Evolutionary conservation across 257 asterid species (phyloP).

Genomic region (Coffea eugenioides): DNA sequence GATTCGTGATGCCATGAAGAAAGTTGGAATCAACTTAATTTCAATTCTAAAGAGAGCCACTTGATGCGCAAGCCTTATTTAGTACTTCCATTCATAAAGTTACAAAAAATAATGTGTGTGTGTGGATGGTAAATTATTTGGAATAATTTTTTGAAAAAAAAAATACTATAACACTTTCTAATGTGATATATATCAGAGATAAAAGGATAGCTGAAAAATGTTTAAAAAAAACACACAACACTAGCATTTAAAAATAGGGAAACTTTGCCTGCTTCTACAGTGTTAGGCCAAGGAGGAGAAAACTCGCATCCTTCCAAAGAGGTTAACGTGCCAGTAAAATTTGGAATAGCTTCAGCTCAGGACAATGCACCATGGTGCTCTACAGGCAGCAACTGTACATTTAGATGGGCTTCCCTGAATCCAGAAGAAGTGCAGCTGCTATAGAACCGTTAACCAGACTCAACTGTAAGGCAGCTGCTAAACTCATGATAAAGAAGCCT

Average conservation of each 20-base stretch:
- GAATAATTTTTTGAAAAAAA: too few relatives aligned
- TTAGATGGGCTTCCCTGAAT: slow-evolving; percentile 14
- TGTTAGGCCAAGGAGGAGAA: not conserved
- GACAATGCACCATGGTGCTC: not conserved
- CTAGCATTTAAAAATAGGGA: not conserved
- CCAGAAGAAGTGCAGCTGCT: too few relatives aligned
- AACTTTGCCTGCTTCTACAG: not conserved
- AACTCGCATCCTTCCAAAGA: not conserved
- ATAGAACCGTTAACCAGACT: too few relatives aligned
- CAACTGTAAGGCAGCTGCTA: too few relatives aligned
- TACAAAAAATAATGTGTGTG: too few relatives aligned
- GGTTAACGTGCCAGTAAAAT: slow-evolving; percentile 6
- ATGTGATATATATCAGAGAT: too few relatives aligned
- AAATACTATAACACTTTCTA: too few relatives aligned
- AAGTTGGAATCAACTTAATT: not conserved
- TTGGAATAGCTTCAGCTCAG: not conserved
- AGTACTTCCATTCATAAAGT: not conserved
- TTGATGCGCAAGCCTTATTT: not conserved
- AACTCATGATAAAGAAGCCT: too few relatives aligned
- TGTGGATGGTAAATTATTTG: too few relatives aligned
- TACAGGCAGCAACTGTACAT: slow-evolving; percentile 28
- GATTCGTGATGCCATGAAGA: not conserved
- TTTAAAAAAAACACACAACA: not conserved
- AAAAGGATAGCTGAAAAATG: too few relatives aligned
- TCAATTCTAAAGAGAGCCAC: not conserved